Conservation (phyloP, 2,329 filamentous ascomycete genomes). For the Polytolypa hystricis region DNA sequence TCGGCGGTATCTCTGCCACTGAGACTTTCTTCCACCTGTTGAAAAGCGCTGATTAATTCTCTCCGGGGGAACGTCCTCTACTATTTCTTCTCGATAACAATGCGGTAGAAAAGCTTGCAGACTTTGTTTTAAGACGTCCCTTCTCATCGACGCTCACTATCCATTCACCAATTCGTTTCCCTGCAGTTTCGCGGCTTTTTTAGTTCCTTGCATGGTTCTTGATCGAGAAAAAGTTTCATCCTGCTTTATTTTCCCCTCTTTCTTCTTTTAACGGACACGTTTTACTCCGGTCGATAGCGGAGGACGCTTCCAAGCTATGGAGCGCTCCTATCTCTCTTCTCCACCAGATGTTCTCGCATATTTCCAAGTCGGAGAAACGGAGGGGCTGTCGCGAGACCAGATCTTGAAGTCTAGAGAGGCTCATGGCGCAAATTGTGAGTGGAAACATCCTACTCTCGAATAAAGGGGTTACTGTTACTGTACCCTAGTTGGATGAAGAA, state of each 20-base stretch:
- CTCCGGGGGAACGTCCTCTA: not conserved
- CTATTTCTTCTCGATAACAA: too few relatives aligned
- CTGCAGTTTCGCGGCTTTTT: too few relatives aligned
- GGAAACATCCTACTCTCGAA: not conserved
- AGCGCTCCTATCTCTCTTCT: constrained; percentile 42
- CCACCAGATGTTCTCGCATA: constrained; percentile 40
- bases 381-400: constrained; percentile 41
- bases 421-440: constrained; percentile 46
- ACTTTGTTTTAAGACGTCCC: too few relatives aligned
- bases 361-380: constrained; percentile 41
- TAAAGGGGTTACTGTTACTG: not conserved
- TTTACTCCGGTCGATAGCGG: too few relatives aligned
- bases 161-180: not conserved
- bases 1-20: not conserved
- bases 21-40: too few relatives aligned
- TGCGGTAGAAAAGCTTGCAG: too few relatives aligned
- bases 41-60: not conserved
- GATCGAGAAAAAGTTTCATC: too few relatives aligned
- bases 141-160: not conserved
- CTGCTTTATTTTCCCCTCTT: not conserved
- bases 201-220: too few relatives aligned
- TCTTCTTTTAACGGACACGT: too few relatives aligned
- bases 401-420: constrained; percentile 36
- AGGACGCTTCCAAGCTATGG: too few relatives aligned
- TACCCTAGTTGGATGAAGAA: not conserved